These are phyloP conservation scores for Aspergillus chevalieri DNA, from an alignment of 2,329 filamentous ascomycete genomes.

Conservation along the genomic window DNA sequence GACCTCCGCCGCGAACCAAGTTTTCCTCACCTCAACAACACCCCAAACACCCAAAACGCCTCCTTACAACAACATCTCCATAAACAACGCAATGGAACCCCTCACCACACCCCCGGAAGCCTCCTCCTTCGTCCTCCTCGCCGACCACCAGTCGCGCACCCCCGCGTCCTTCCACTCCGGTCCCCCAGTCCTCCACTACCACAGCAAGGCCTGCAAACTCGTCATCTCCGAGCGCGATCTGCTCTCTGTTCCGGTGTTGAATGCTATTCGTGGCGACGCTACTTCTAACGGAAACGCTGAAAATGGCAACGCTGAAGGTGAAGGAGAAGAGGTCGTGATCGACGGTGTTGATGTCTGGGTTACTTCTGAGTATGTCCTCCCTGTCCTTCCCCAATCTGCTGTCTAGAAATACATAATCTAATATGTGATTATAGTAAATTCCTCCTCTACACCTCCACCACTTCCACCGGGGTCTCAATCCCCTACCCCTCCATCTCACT, in stretches of 20 bases:
- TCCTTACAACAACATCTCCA: not conserved
- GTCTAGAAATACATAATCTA: not conserved
- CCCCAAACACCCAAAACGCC: not conserved
- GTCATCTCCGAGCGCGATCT: conserved; percentile 39
- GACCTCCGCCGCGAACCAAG: not conserved
- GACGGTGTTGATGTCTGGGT: conserved; percentile 41
- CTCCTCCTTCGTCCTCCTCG: conserved; percentile 38
- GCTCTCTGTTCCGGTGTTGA: conserved; percentile 27
- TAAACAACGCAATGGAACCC: conserved; percentile 34
- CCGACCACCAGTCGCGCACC: conserved; percentile 43
- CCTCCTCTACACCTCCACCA: conserved; percentile 33
- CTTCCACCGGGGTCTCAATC: conserved; percentile 37
- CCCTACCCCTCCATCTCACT: conserved; percentile 45
- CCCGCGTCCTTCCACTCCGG: conserved; percentile 44
- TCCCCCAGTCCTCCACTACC: conserved; percentile 43
- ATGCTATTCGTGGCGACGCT: conserved; percentile 18
- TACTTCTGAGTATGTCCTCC: conserved; percentile 39
- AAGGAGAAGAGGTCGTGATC: conserved; percentile 31
- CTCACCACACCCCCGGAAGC: conserved; percentile 33
- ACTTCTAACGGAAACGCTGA: conserved; percentile 9
- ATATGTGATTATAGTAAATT: conserved; percentile 33
- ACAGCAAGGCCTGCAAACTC: conserved; percentile 40
- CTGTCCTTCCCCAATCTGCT: not conserved
- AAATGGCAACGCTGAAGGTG: not conserved
- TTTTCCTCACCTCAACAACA: not conserved